Conservation (phyloP, 148 eudicot species). For the Cornus florida region DNA sequence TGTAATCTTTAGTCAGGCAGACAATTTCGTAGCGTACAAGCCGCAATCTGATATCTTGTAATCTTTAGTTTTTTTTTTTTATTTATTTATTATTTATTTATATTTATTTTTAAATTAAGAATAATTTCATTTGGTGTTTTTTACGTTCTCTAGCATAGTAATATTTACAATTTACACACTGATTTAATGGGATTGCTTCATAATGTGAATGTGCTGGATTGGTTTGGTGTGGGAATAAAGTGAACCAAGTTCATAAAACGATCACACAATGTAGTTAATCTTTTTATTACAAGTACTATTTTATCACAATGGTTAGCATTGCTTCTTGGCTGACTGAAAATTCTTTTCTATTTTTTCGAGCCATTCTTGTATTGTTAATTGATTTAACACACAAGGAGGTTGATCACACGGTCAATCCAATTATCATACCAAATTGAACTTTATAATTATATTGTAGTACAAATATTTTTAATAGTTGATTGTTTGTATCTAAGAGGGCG, state of each 20-base stretch:
- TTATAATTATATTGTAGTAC: neutral
- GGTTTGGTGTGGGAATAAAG: neutral
- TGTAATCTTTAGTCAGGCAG: too few relatives aligned
- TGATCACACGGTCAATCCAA: neutral
- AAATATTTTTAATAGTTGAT: neutral
- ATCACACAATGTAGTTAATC: too few relatives aligned
- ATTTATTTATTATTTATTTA: too few relatives aligned
- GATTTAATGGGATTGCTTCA: neutral
- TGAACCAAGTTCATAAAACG: neutral
- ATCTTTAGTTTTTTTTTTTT: too few relatives aligned
- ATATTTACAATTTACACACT: neutral
- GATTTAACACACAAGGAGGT: neutral
- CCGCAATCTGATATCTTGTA: too few relatives aligned
- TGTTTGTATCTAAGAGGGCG: too few relatives aligned
- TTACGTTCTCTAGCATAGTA: neutral
- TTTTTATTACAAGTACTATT: neutral
- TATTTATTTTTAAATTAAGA: too few relatives aligned
- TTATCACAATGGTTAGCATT: neutral
- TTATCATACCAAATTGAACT: neutral
- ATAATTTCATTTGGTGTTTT: too few relatives aligned
- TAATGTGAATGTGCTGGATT: neutral
- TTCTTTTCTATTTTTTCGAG: too few relatives aligned
- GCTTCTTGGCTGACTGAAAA: neutral
- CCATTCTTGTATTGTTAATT: too few relatives aligned
- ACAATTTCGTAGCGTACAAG: too few relatives aligned